phyloP scores from a whole-genome alignment of 352 stramenopile species.

The Globisporangium polare region DNA sequence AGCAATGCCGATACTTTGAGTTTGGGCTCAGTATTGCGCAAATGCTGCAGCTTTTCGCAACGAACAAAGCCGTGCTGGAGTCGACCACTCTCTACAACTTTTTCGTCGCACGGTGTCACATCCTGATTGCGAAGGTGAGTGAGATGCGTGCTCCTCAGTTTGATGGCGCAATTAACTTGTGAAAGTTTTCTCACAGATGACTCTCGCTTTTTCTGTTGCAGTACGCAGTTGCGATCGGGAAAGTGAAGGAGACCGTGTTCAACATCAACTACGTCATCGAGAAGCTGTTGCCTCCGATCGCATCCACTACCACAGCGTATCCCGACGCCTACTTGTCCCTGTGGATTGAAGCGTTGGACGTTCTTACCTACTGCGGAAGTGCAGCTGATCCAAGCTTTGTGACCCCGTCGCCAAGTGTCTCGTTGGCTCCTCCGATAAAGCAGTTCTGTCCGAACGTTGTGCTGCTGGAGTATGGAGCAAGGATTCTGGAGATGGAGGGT shows the following conservation, averaged over 20 bases:
- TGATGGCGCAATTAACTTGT: neutral
- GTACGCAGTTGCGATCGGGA: constrained; percentile 60
- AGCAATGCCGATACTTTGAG: constrained; percentile 65
- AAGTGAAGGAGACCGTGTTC: constrained; percentile 37
- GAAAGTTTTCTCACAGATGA: neutral
- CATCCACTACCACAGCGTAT: constrained; percentile 27
- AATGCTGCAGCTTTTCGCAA: constrained; percentile 51
- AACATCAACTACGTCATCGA: constrained; percentile 56
- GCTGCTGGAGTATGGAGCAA: constrained; percentile 48
- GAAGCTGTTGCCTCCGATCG: constrained; percentile 38
- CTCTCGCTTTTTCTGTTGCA: constrained; percentile 15
- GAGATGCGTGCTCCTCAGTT: neutral
- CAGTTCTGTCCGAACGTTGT: constrained; percentile 46
- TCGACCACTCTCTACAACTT: constrained; percentile 42
- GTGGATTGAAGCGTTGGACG: constrained; percentile 59
- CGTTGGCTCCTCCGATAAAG: constrained; percentile 18
- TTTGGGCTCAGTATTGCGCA: constrained; percentile 57
- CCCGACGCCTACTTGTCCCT: constrained; percentile 44
- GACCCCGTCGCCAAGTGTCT: constrained; percentile 2
- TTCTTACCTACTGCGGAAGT: constrained; percentile 41
- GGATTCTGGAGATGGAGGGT: constrained; percentile 38
- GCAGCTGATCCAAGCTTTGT: constrained; percentile 19
- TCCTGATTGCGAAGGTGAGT: constrained; percentile 65
- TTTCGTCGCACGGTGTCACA: constrained; percentile 52
- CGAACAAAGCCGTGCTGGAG: constrained; percentile 42